Evolutionary conservation across 495 filamentous ascomycete species (phyloP).

Genomic region (Amphirosellinia nigrospora): DNA sequence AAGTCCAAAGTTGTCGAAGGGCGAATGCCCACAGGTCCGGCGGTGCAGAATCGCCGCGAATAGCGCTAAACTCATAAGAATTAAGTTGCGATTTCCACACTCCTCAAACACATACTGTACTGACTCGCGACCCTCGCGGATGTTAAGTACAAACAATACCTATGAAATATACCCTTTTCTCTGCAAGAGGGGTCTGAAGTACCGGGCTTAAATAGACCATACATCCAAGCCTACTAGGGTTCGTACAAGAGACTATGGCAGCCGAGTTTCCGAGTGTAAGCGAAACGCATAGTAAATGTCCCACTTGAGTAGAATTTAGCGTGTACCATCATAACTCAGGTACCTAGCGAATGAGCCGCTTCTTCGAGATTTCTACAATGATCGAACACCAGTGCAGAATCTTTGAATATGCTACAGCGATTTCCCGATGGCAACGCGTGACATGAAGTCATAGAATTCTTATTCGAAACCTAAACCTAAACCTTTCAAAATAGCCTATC

Average conservation of each 20-base stretch:
- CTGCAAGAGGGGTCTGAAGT: not conserved
- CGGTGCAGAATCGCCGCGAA: conserved; percentile 8
- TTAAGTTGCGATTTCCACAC: not conserved
- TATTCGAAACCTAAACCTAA: not conserved
- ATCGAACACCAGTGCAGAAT: not conserved
- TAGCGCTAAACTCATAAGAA: not conserved
- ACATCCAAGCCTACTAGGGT: conserved; percentile 1
- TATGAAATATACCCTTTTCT: not conserved
- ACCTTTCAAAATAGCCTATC: not conserved
- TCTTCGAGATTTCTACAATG: not conserved
- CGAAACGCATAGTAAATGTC: not conserved
- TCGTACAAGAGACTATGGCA: not conserved
- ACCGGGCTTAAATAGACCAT: not conserved
- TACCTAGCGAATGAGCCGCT: conserved; percentile 7
- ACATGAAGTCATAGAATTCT: not conserved
- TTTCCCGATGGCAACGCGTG: not conserved
- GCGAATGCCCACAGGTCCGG: not conserved
- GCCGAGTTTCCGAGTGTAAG: conserved; percentile 6
- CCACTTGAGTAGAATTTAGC: not conserved
- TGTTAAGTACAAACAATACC: not conserved
- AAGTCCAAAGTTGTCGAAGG: not conserved
- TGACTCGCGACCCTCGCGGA: not conserved
- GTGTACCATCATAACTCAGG: conserved; percentile 4
- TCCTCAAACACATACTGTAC: not conserved
- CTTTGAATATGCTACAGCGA: not conserved